Percentiles rank a stretch among this genome's conserved stretches.
Evolutionary conservation across 2,329 filamentous ascomycete genomes (phyloP).

Genomic region (Massarina eburnea): DNA sequence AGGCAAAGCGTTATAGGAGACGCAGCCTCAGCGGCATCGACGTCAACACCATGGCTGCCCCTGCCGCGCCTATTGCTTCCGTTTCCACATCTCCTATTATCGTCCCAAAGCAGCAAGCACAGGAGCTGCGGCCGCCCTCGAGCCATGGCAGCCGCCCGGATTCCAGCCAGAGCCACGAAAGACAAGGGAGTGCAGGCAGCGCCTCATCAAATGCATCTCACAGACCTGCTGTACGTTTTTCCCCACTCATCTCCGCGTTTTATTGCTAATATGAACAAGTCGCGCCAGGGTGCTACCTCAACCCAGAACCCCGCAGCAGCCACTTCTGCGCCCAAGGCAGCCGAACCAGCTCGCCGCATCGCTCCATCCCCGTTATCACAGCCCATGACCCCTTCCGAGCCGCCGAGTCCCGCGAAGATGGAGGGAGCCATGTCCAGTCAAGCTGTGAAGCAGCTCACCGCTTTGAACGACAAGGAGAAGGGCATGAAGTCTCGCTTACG

Average conservation of each 20-base stretch:
- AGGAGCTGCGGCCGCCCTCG: slow-evolving; percentile 28
- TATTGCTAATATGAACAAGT: slow-evolving; percentile 13
- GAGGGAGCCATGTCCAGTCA: slow-evolving; percentile 54
- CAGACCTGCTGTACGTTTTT: slow-evolving; percentile 36
- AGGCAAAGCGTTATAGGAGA: slow-evolving; percentile 75
- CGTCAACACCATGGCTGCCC: slow-evolving; percentile 27
- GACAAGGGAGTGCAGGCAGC: slow-evolving; percentile 43
- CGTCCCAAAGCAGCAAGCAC: slow-evolving; percentile 17
- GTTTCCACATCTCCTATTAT: slow-evolving; percentile 14
- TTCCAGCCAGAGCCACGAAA: slow-evolving; percentile 40
- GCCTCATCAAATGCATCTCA: slow-evolving; percentile 36
- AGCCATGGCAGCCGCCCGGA: slow-evolving; percentile 32
- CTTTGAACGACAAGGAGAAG: slow-evolving; percentile 81
- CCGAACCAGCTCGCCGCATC: slow-evolving; percentile 47
- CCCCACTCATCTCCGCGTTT: not conserved
- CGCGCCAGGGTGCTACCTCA: slow-evolving; percentile 24
- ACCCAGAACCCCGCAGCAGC: slow-evolving; percentile 18
- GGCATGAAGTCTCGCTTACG: slow-evolving; percentile 87
- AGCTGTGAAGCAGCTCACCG: slow-evolving; percentile 80
- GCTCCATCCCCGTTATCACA: slow-evolving; percentile 52
- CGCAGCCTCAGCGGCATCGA: slow-evolving; percentile 76
- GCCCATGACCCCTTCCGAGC: slow-evolving; percentile 42
- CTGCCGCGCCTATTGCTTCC: slow-evolving; percentile 16
- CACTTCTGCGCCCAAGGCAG: slow-evolving; percentile 19
- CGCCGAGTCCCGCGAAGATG: slow-evolving; percentile 21